These are phyloP conservation scores for Babesia ovis DNA, from an alignment of 169 alveolate species.

Conservation along the genomic window DNA sequence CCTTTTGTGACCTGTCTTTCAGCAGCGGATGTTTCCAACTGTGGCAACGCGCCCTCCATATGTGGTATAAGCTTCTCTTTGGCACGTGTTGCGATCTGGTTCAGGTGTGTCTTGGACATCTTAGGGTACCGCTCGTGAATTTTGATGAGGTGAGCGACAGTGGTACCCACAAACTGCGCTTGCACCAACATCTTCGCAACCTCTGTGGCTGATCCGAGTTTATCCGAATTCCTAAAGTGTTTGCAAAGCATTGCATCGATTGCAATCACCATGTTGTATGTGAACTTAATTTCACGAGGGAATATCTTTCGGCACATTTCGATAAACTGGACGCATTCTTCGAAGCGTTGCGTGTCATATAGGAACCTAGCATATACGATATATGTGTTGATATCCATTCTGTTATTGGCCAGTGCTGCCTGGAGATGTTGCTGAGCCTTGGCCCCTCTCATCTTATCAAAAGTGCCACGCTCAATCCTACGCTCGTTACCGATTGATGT, in stretches of 20 bases:
- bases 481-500: slow-evolving; percentile 35
- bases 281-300: slow-evolving; percentile 40
- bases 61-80: slow-evolving; percentile 61
- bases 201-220: slow-evolving; percentile 46
- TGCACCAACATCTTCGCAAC: slow-evolving; percentile 45
- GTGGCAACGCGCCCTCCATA: slow-evolving; percentile 57
- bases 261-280: slow-evolving; percentile 50
- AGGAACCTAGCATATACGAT: slow-evolving; percentile 44
- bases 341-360: slow-evolving; percentile 52
- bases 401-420: slow-evolving; percentile 37
- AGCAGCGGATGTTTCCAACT: slow-evolving; percentile 46
- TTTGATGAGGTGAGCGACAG: slow-evolving; percentile 22
- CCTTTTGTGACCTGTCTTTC: slow-evolving; percentile 45
- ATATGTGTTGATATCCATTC: slow-evolving; percentile 33
- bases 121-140: slow-evolving; percentile 23
- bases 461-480: slow-evolving; percentile 29
- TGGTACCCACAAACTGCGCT: slow-evolving; percentile 24
- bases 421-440: slow-evolving; percentile 64
- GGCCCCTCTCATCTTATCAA: slow-evolving; percentile 44
- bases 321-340: slow-evolving; percentile 46
- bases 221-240: slow-evolving; percentile 51
- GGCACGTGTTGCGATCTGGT: slow-evolving; percentile 39
- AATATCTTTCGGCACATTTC: slow-evolving; percentile 41
- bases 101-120: slow-evolving; percentile 42
- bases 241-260: slow-evolving; percentile 50